Evolutionary conservation across 2,329 filamentous ascomycete species (phyloP).

Genomic region (Colletotrichum chlorophyti): DNA sequence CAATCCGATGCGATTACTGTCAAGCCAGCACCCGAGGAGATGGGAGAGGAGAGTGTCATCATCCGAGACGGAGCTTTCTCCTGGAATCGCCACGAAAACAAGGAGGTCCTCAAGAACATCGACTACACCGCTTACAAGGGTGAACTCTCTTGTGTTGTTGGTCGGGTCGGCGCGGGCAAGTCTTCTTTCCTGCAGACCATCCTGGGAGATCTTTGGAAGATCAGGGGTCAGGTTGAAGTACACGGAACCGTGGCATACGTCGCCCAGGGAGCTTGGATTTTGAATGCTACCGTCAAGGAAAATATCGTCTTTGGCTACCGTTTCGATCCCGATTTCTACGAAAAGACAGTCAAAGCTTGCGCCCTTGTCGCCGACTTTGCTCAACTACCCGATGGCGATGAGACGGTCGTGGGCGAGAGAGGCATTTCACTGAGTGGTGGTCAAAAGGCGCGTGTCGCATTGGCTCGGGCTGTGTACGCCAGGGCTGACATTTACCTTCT

Average conservation of each 20-base stretch:
- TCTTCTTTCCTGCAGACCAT: constrained; percentile 90
- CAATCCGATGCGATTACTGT: constrained; percentile 81
- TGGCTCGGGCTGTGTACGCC: constrained; percentile 94
- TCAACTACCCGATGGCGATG: constrained; percentile 91
- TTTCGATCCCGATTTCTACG: constrained; percentile 93
- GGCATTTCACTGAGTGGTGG: constrained; percentile 96
- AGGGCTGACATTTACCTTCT: constrained; percentile 95
- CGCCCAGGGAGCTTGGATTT: constrained; percentile 92
- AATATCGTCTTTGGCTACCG: constrained; percentile 97
- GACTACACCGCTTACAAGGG: constrained; percentile 91
- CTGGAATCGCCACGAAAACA: constrained; percentile 85
- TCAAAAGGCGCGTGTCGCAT: constrained; percentile 90
- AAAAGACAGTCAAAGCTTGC: constrained; percentile 89
- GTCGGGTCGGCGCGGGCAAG: constrained; percentile 93
- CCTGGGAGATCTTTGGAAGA: constrained; percentile 91
- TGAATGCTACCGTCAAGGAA: constrained; percentile 96
- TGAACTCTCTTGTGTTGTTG: constrained; percentile 90
- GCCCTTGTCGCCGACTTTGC: constrained; percentile 90
- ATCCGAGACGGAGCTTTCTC: constrained; percentile 90
- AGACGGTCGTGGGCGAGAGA: constrained; percentile 94
- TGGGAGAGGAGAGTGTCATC: constrained; percentile 84
- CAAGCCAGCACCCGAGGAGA: constrained; percentile 73
- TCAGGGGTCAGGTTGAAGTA: constrained; percentile 81
- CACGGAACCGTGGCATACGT: constrained; percentile 89
- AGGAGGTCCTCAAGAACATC: constrained; percentile 79